These are phyloP conservation scores for Tylopilus subfusipes DNA, from an alignment of 768 basidiomycete genomes.

Conservation along the genomic window DNA sequence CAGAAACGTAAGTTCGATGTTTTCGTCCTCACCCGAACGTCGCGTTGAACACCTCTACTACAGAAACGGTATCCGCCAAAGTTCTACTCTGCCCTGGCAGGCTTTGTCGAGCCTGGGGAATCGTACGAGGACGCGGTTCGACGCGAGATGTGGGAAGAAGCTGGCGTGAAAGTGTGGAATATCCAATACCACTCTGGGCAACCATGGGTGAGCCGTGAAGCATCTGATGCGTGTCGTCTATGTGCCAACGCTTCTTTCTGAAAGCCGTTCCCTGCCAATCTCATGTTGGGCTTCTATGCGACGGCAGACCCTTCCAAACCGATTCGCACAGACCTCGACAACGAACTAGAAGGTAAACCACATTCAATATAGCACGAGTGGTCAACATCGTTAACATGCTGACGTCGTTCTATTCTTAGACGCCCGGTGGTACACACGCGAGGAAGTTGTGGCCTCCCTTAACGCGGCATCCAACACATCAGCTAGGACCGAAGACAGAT, in stretches of 20 bases:
- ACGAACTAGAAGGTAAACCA: constrained; percentile 79
- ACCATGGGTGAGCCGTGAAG: constrained; percentile 65
- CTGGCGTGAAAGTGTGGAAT: constrained; percentile 83
- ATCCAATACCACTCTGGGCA: constrained; percentile 83
- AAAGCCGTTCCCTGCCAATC: constrained; percentile 85
- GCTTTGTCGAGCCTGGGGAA: constrained; percentile 94
- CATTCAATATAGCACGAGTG: not conserved
- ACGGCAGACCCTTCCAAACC: constrained; percentile 68
- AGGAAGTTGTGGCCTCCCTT: constrained; percentile 64
- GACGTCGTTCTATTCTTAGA: constrained; percentile 44
- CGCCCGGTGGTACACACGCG: constrained; percentile 83
- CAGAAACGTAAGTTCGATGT: constrained; percentile 56
- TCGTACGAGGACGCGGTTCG: constrained; percentile 90
- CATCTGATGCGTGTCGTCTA: not conserved
- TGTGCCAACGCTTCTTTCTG: not conserved
- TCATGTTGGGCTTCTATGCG: constrained; percentile 91
- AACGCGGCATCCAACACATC: constrained; percentile 26
- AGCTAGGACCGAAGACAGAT: constrained; percentile 27
- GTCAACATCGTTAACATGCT: not conserved
- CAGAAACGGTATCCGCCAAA: constrained; percentile 64
- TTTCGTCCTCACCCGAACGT: not conserved
- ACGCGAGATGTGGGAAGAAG: constrained; percentile 95
- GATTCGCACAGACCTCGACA: constrained; percentile 85
- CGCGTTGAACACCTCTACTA: not conserved
- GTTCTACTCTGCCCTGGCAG: constrained; percentile 88